These are phyloP conservation scores for Neonectria coccinea DNA, from an alignment of 2,329 filamentous ascomycete species.

Conservation along the genomic window DNA sequence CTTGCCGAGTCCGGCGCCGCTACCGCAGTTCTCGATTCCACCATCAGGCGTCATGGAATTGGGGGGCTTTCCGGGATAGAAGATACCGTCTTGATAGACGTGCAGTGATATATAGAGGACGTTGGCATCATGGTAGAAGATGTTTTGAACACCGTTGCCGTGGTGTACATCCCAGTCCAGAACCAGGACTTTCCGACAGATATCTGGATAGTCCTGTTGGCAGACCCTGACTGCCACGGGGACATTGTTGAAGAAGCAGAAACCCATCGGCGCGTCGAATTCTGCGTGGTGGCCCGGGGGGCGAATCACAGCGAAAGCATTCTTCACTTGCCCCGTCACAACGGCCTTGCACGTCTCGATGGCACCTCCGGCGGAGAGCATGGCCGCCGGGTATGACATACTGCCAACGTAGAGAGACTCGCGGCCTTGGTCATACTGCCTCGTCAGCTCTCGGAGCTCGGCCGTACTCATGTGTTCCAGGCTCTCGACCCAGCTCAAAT, in stretches of 20 bases:
- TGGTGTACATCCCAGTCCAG: constrained; percentile 89
- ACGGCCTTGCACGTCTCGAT: constrained; percentile 98
- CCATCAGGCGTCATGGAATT: constrained; percentile 70
- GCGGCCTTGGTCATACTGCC: constrained; percentile 69
- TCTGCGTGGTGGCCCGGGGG: constrained; percentile 97
- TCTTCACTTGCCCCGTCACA: constrained; percentile 84
- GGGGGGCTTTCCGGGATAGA: constrained; percentile 81
- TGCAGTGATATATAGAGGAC: constrained; percentile 96
- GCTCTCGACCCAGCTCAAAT: constrained; percentile 81
- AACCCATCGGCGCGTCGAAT: constrained; percentile 85
- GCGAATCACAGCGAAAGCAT: constrained; percentile 93
- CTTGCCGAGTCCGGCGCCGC: constrained; percentile 65
- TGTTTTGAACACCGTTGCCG: constrained; percentile 95
- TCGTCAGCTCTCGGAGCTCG: constrained; percentile 76
- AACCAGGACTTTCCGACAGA: constrained; percentile 89
- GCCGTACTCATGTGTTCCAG: constrained; percentile 67
- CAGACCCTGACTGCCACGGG: constrained; percentile 91
- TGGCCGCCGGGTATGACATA: constrained; percentile 82
- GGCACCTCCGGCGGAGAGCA: constrained; percentile 89
- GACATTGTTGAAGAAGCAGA: constrained; percentile 98
- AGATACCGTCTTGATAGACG: constrained; percentile 83
- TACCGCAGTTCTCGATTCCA: constrained; percentile 69
- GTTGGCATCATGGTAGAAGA: constrained; percentile 94
- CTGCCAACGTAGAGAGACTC: constrained; percentile 87
- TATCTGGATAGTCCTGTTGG: constrained; percentile 81